A percentile compares a stretch with the other conserved stretches of the same genome.
phyloP scores from a whole-genome alignment of 768 basidiomycete species.

The Kwoniella europaea region DNA sequence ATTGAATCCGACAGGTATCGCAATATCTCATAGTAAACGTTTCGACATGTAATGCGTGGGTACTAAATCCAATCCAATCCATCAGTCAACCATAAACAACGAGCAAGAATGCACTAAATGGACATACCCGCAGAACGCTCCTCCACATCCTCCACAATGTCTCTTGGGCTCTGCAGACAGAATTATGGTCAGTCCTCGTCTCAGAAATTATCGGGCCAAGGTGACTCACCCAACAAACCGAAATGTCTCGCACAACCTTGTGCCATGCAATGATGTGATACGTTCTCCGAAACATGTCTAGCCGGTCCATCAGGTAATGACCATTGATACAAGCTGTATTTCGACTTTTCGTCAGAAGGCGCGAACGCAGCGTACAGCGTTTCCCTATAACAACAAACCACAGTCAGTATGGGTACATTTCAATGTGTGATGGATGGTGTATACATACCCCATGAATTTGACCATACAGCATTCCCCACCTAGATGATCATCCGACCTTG shows the following conservation, averaged over 20 bases:
- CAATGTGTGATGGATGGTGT: not conserved
- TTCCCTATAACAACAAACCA: constrained; percentile 38
- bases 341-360: constrained; percentile 24
- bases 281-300: constrained; percentile 51
- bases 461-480: constrained; percentile 73
- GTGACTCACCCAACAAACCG: constrained; percentile 47
- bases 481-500: constrained; percentile 60
- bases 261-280: constrained; percentile 51
- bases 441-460: constrained; percentile 73
- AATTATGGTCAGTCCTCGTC: constrained; percentile 1
- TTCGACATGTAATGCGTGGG: constrained; percentile 49
- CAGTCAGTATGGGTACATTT: not conserved
- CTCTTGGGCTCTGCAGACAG: constrained; percentile 45
- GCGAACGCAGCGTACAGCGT: constrained; percentile 53
- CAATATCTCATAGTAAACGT: constrained; percentile 49
- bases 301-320: constrained; percentile 57
- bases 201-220: not conserved
- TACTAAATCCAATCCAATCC: constrained; percentile 13
- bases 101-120: not conserved
- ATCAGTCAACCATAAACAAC: not conserved
- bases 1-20: constrained; percentile 45
- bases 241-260: constrained; percentile 51
- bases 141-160: constrained; percentile 58
- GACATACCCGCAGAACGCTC: constrained; percentile 52
- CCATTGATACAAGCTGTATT: constrained; percentile 54